A percentile compares a stretch with the other conserved stretches of the same genome.
These are phyloP conservation scores for Alternaria sp. DNA, from an alignment of 2,329 filamentous ascomycete genomes.

Conservation along the genomic window DNA sequence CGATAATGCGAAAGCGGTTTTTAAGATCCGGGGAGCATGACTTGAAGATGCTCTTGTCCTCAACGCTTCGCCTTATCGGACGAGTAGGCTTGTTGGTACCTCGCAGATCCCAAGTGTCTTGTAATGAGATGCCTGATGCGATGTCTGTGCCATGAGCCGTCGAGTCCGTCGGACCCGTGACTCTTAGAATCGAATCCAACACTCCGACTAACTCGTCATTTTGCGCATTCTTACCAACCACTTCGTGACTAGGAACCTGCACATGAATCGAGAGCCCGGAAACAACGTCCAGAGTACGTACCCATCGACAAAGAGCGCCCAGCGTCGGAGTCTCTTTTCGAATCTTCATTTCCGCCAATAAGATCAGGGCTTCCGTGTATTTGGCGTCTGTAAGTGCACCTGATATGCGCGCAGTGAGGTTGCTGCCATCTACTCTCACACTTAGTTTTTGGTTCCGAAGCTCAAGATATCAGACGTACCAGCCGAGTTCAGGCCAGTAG, in stretches of 20 bases:
- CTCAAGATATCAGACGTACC: constrained; percentile 43
- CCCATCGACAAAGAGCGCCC: constrained; percentile 76
- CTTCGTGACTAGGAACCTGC: constrained; percentile 48
- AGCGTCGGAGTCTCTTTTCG: constrained; percentile 71
- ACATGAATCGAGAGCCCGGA: constrained; percentile 69
- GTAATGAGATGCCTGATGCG: constrained; percentile 62
- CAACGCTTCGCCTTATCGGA: constrained; percentile 65
- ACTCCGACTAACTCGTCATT: constrained; percentile 64
- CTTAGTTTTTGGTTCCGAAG: constrained; percentile 5
- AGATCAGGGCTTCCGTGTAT: constrained; percentile 70
- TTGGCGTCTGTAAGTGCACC: constrained; percentile 72
- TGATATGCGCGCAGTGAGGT: constrained; percentile 72
- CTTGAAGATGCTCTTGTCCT: constrained; percentile 61
- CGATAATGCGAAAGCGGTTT: constrained; percentile 65
- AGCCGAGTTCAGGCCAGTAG: constrained; percentile 69
- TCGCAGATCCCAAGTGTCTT: constrained; percentile 69
- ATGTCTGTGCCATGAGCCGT: constrained; percentile 34
- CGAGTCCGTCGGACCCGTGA: constrained; percentile 69
- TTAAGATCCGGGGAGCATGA: constrained; percentile 30
- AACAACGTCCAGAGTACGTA: constrained; percentile 74
- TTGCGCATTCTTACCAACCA: constrained; percentile 54
- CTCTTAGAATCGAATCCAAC: constrained; percentile 70
- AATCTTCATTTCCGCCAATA: constrained; percentile 75
- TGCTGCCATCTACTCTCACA: constrained; percentile 60
- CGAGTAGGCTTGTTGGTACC: constrained; percentile 51